phyloP scores from a whole-genome alignment of 768 basidiomycete genomes.

The Agaricus subrufescens region DNA sequence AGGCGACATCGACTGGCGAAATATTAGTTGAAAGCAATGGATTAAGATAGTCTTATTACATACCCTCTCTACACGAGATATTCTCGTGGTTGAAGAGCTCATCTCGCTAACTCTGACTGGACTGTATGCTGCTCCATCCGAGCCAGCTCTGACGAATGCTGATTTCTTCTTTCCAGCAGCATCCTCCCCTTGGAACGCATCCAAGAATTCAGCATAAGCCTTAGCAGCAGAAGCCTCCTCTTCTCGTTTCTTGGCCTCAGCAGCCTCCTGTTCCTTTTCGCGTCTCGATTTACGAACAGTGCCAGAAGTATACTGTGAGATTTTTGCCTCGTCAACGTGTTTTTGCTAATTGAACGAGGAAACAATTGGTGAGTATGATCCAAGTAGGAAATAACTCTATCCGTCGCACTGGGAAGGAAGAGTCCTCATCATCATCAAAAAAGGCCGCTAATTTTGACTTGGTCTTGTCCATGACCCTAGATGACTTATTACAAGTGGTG shows the following conservation, averaged over 20 bases:
- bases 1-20: constrained; percentile 53
- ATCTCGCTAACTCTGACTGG: not conserved
- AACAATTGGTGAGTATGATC: constrained; percentile 57
- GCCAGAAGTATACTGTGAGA: constrained; percentile 83
- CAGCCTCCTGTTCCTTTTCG: constrained; percentile 91
- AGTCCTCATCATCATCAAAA: constrained; percentile 80
- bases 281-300: constrained; percentile 83
- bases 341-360: constrained; percentile 64
- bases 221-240: constrained; percentile 77
- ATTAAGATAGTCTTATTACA: constrained; percentile 2
- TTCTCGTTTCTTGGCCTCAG: constrained; percentile 82
- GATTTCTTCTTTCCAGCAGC: constrained; percentile 41
- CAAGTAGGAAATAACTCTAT: constrained; percentile 58
- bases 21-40: not conserved
- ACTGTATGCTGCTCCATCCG: constrained; percentile 39
- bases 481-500: not conserved
- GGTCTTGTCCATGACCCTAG: constrained; percentile 56
- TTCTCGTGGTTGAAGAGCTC: not conserved
- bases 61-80: constrained; percentile 13
- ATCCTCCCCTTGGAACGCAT: constrained; percentile 77
- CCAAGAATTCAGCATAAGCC: constrained; percentile 80
- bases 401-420: constrained; percentile 90
- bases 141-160: constrained; percentile 61
- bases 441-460: constrained; percentile 70
- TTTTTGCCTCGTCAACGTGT: constrained; percentile 79